Conservation (phyloP, 2,329 filamentous ascomycete genomes). For the Arthrinium puccinioides region DNA sequence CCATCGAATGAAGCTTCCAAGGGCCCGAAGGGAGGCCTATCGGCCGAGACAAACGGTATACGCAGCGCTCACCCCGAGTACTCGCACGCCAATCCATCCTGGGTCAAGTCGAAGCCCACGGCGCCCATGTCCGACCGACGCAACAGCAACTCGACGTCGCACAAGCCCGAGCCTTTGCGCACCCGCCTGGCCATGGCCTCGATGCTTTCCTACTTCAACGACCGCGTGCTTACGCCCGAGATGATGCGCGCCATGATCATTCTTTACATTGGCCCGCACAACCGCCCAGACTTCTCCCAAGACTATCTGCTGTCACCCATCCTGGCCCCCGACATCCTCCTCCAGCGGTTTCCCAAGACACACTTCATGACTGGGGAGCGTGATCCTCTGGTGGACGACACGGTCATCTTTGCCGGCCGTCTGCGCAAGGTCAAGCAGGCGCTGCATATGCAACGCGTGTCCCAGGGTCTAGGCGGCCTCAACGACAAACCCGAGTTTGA, state of each 20-base stretch:
- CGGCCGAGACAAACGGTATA: slow-evolving; percentile 10
- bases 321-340: slow-evolving; percentile 75
- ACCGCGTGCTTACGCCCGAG: slow-evolving; percentile 87
- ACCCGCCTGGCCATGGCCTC: slow-evolving; percentile 90
- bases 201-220: slow-evolving; percentile 98
- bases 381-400: slow-evolving; percentile 93
- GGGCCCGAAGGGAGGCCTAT: slow-evolving; percentile 9
- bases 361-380: slow-evolving; percentile 93
- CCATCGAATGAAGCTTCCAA: slow-evolving; percentile 22
- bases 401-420: slow-evolving; percentile 87
- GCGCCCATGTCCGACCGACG: slow-evolving; percentile 11
- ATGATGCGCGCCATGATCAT: slow-evolving; percentile 99
- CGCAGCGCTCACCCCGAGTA: slow-evolving; percentile 40
- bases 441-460: slow-evolving; percentile 38
- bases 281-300: slow-evolving; percentile 83
- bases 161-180: slow-evolving; percentile 53
- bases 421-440: slow-evolving; percentile 71
- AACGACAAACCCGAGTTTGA: slow-evolving; percentile 51
- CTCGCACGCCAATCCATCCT: slow-evolving; percentile 38
- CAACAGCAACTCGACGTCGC: slow-evolving; percentile 27
- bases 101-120: slow-evolving; percentile 16
- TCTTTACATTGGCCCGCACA: slow-evolving; percentile 88
- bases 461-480: slow-evolving; percentile 42
- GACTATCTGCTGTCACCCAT: slow-evolving; percentile 89
- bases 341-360: slow-evolving; percentile 85